Base-by-base conservation (phyloP, 2,329 filamentous ascomycete species). In the Penicillium italicum region DNA sequence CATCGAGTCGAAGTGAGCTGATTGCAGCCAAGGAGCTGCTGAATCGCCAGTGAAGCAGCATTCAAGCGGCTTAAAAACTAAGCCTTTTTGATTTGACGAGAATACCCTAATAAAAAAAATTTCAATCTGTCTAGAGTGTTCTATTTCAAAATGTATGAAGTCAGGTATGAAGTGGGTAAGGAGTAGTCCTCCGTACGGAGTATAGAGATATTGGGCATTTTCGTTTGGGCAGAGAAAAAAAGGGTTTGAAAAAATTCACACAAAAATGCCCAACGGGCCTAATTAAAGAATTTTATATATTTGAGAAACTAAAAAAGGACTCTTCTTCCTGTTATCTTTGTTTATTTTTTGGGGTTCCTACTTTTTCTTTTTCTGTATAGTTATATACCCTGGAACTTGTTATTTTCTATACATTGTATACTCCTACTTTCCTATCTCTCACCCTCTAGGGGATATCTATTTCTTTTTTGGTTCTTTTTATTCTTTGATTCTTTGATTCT, bases 21-120 rank as follows among this genome's bases (percentile, higher is more conserved):
- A 72, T 73, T 57, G 74, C 76, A 18, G 72, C 72, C 24, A 72
- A 76, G 59, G 72, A 74, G 50, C 59, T 78, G 52, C 63, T 78
- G 50, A 67, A 71, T 66, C 67, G 60, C 33, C 60, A 54, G 44
- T 42, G 43, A 52, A 37, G 26, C 20, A 45, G 22, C 18, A 42
- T 38, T 44, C 18, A 42, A 20, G 47, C 37, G 47, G 47, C 47
- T 50, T 31, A 42, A 42, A 42, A 50, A 22, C 20, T 24, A 49
- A 30, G 30, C 12, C 12, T 24, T 37, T 37, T 33, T 50, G 46
- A 50, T 28, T 53, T 51, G 26, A 30, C 28, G 16, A 43, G 47
- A 26, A 50, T 50, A 50, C 47, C 47, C 47, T 52, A 45, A 49
- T 43, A 12, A 24, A 53, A 36, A 48, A 22, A 12, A 34, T 5